Conservation (phyloP, 2,329 filamentous ascomycete genomes). For the Penicillium occitanis region DNA sequence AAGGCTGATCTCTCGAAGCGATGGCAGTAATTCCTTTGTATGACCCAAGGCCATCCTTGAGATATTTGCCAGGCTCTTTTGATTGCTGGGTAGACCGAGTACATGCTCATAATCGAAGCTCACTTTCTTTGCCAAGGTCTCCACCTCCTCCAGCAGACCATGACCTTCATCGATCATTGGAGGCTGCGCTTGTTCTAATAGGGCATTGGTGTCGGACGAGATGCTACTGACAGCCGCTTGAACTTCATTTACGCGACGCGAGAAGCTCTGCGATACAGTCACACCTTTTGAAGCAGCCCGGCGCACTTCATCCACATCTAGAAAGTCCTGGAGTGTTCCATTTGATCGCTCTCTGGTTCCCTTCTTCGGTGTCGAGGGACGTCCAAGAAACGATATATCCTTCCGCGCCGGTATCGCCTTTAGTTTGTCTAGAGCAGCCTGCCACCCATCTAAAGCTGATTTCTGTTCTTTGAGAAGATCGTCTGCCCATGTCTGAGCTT, state of each 20-base stretch:
- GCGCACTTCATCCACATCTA: constrained; percentile 71
- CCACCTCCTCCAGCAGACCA: constrained; percentile 77
- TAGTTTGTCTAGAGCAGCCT: constrained; percentile 37
- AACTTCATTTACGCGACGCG: constrained; percentile 59
- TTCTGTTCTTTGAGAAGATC: constrained; percentile 47
- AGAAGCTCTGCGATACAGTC: constrained; percentile 60
- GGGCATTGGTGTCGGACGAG: constrained; percentile 52
- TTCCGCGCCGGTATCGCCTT: constrained; percentile 45
- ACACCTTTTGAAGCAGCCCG: constrained; percentile 68
- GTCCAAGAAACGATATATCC: constrained; percentile 44
- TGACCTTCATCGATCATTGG: constrained; percentile 62
- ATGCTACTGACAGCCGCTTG: constrained; percentile 62
- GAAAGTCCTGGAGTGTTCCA: constrained; percentile 69
- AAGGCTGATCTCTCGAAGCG: constrained; percentile 55
- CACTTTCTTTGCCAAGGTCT: constrained; percentile 82
- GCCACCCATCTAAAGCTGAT: constrained; percentile 46
- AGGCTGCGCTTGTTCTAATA: constrained; percentile 46
- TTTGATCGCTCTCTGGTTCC: constrained; percentile 47
- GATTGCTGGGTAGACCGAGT: constrained; percentile 64
- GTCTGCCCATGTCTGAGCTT: constrained; percentile 49
- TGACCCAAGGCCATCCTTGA: constrained; percentile 65
- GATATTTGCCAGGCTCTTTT: constrained; percentile 62
- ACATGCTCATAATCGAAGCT: constrained; percentile 80
- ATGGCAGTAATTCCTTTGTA: constrained; percentile 63
- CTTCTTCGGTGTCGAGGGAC: constrained; percentile 42